Evolutionary conservation across 129 eudicot species (phyloP).

Genomic region (Arctium minus): DNA sequence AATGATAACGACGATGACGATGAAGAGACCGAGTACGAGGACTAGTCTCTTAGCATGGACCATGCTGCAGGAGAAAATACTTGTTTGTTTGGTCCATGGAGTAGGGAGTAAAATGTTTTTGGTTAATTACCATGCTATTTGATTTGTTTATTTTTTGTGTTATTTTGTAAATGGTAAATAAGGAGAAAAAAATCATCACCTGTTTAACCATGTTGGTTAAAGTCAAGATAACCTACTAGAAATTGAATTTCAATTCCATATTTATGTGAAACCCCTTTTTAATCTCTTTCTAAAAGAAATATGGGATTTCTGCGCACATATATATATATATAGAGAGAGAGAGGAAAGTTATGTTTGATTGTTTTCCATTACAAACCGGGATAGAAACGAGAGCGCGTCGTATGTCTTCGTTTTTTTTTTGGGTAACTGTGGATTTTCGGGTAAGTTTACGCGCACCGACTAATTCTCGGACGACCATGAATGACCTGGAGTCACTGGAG

Average conservation of each 20-base stretch:
- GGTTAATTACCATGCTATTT: conserved; percentile 10
- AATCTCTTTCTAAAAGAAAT: not conserved
- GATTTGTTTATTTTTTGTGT: not conserved
- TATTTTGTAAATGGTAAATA: conserved; percentile 10
- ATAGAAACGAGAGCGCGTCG: too few relatives aligned
- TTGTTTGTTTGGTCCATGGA: not conserved
- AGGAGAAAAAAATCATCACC: not conserved
- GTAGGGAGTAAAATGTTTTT: not conserved
- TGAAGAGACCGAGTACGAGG: conserved; percentile 92
- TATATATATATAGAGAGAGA: too few relatives aligned
- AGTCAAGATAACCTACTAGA: not conserved
- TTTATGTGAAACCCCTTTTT: not conserved
- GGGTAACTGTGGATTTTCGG: too few relatives aligned
- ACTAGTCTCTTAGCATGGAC: conserved; percentile 24
- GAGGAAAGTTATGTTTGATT: not conserved
- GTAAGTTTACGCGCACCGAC: too few relatives aligned
- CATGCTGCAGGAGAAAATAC: not conserved
- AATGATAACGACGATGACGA: conserved; percentile 67
- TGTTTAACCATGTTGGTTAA: not conserved
- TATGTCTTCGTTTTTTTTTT: too few relatives aligned
- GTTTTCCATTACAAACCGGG: not conserved
- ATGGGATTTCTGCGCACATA: too few relatives aligned
- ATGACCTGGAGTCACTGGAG: too few relatives aligned
- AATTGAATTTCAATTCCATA: not conserved
- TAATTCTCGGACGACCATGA: too few relatives aligned